Evolutionary conservation across 345 rosid species (phyloP).

Genomic region (Bruguiera gymnorhiza): DNA sequence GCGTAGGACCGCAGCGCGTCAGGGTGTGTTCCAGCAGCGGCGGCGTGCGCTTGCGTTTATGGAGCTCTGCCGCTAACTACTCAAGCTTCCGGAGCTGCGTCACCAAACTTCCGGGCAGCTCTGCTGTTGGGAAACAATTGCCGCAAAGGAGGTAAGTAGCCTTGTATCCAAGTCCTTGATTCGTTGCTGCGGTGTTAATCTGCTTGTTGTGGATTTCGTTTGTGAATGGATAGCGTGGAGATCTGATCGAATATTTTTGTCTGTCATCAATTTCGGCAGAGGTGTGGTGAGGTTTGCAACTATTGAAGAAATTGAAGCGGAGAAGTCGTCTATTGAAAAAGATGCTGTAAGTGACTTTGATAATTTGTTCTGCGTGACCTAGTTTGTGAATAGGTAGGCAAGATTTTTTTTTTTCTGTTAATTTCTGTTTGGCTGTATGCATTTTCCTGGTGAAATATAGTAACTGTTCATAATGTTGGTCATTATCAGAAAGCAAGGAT

Average conservation of each 20-base stretch:
- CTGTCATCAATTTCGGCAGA: slow-evolving; percentile 32
- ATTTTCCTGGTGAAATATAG: too few species aligned
- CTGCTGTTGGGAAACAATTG: slow-evolving; percentile 34
- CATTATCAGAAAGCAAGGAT: slow-evolving; percentile 67
- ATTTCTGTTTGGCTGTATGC: too few species aligned
- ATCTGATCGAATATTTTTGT: background rate
- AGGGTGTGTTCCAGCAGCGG: slow-evolving; percentile 19
- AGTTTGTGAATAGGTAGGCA: background rate
- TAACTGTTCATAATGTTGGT: slow-evolving; percentile 2
- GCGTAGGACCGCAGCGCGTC: slow-evolving; percentile 20
- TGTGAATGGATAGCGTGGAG: background rate
- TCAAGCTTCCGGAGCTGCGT: slow-evolving; percentile 23
- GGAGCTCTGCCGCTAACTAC: slow-evolving; percentile 37
- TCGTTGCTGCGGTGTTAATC: background rate
- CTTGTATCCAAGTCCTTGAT: background rate
- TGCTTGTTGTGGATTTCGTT: background rate
- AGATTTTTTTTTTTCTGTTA: too few species aligned
- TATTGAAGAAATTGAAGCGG: slow-evolving; percentile 85
- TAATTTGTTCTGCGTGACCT: background rate
- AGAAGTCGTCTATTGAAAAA: slow-evolving; percentile 67
- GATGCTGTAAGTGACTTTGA: slow-evolving; percentile 57
- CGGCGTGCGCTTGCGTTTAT: slow-evolving; percentile 15
- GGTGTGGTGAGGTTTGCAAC: slow-evolving; percentile 70
- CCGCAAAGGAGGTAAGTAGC: slow-evolving; percentile 48
- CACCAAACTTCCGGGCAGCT: slow-evolving; percentile 23